Evolutionary conservation across 2,329 filamentous ascomycete species (phyloP).

Genomic region (Phialocephala subalpina): DNA sequence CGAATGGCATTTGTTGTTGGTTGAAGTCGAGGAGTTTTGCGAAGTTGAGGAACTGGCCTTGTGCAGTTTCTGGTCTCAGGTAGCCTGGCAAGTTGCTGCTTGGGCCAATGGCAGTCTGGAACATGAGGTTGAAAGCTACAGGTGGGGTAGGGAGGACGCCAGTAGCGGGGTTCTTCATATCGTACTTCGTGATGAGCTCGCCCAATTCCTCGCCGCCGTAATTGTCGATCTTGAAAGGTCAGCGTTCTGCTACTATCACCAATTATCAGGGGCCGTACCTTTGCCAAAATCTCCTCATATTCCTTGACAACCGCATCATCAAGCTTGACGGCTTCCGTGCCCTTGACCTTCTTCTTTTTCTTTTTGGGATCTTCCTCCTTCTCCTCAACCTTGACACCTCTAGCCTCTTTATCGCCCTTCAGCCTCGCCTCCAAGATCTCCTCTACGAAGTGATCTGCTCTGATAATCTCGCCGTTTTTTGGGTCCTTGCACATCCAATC

Average conservation of each 20-base stretch:
- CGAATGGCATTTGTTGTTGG: conserved; percentile 94
- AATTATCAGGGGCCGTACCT: conserved; percentile 45
- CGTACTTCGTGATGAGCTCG: conserved; percentile 86
- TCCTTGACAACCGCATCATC: conserved; percentile 87
- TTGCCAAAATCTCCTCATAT: conserved; percentile 90
- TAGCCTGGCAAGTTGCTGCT: conserved; percentile 88
- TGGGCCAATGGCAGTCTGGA: conserved; percentile 92
- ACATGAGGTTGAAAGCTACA: conserved; percentile 98
- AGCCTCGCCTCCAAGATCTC: conserved; percentile 87
- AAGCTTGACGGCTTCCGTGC: conserved; percentile 81
- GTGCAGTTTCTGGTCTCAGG: conserved; percentile 92
- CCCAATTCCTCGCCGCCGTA: conserved; percentile 88
- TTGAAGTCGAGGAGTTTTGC: conserved; percentile 96
- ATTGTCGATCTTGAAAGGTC: conserved; percentile 78
- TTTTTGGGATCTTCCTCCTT: conserved; percentile 75
- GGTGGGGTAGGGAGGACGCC: conserved; percentile 80
- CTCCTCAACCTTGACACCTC: conserved; percentile 81
- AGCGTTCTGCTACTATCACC: conserved; percentile 19
- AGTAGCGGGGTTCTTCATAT: conserved; percentile 87
- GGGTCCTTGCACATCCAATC: conserved; percentile 99
- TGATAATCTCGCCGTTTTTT: conserved; percentile 95
- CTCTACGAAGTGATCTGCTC: conserved; percentile 96
- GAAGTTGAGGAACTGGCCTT: conserved; percentile 98
- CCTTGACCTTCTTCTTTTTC: conserved; percentile 90
- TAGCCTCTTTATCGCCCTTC: conserved; percentile 91